Conservation (phyloP, 768 basidiomycete species). For the Pleurotus sapidus region DNA sequence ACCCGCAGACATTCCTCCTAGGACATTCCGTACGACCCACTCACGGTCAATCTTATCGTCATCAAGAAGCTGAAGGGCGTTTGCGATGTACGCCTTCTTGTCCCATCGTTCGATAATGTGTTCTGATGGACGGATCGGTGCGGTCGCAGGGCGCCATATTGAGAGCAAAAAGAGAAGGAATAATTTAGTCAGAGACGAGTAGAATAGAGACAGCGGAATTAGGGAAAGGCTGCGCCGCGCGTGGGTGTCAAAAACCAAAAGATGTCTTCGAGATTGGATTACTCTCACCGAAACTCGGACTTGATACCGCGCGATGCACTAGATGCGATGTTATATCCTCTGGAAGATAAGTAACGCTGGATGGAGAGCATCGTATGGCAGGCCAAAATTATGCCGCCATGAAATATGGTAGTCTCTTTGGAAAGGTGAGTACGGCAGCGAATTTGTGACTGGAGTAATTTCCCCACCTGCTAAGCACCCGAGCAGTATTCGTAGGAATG, state of each 20-base stretch:
- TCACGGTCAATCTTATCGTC: constrained; percentile 76
- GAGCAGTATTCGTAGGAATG: constrained; percentile 57
- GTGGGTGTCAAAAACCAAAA: not conserved
- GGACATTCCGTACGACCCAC: constrained; percentile 80
- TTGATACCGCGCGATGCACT: constrained; percentile 44
- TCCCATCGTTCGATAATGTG: constrained; percentile 5
- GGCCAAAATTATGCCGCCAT: constrained; percentile 58
- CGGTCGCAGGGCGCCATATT: constrained; percentile 64
- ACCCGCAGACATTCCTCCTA: constrained; percentile 85
- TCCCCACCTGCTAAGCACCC: constrained; percentile 62
- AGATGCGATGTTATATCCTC: not conserved
- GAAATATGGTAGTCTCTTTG: constrained; percentile 75
- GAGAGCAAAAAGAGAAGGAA: constrained; percentile 81
- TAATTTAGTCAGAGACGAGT: constrained; percentile 81
- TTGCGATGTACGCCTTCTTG: constrained; percentile 31
- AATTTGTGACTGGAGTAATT: not conserved
- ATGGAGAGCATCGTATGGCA: constrained; percentile 50
- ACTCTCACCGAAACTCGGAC: constrained; percentile 58
- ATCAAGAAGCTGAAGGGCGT: constrained; percentile 56
- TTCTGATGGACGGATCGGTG: not conserved
- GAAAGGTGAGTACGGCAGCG: not conserved
- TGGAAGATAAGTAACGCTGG: constrained; percentile 24
- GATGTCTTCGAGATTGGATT: not conserved
- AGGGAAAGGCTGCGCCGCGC: constrained; percentile 53
- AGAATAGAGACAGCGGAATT: constrained; percentile 76